Evolutionary conservation across 208 protist genomes (phyloP), one percentile per base, ranked within the genome.

Genomic region (Leishmania aethiopica): DNA sequence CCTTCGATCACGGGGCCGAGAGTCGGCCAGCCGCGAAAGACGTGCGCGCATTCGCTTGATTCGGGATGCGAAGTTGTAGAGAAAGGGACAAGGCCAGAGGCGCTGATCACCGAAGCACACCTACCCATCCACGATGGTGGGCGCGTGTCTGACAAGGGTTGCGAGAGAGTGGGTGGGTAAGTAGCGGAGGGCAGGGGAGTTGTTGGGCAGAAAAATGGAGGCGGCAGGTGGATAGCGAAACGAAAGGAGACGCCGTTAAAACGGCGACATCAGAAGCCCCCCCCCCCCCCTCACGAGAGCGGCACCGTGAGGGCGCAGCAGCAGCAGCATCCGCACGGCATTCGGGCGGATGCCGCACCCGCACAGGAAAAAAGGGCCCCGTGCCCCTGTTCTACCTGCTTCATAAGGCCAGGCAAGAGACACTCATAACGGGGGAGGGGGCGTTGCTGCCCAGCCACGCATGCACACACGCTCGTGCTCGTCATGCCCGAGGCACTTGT

Each of bases 1-100:
- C 42, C 53, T n/a, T 53, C 6, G 3, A 57, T 55, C 4, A 28
- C 74, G 51, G 75, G 67, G 10, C 62, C 77, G 28, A 81, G 75
- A n/a, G 64, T 57, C 8, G 84, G 83, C 67, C 79, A 82, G 45
- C 73, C 80, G 57, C 64, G 25, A 5, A 13, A 13, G 57, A 66
- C n/a, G 10, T 66, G 28, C 28, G 3, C n/a, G 10, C 8, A 1
- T 37, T 66, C 10, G 5, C 5, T 37, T 35, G 8, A 35, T 37
- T n/a, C 22, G 60, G 60, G 10, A 32, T 66, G 55, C 19, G 10
- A 11, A 28, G 28, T 66, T 35, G 2, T 2, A 37, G 28, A 66
- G 60, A 66, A 35, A 66, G 60, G n/a, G 60, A 35, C 3, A 28
- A 66, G 60, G n/a, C 60, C 28, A n/a, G 60, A 35, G 60, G 10